These are phyloP conservation scores for Iris pallida DNA, from an alignment of 116 monocot species.

Conservation along the genomic window DNA sequence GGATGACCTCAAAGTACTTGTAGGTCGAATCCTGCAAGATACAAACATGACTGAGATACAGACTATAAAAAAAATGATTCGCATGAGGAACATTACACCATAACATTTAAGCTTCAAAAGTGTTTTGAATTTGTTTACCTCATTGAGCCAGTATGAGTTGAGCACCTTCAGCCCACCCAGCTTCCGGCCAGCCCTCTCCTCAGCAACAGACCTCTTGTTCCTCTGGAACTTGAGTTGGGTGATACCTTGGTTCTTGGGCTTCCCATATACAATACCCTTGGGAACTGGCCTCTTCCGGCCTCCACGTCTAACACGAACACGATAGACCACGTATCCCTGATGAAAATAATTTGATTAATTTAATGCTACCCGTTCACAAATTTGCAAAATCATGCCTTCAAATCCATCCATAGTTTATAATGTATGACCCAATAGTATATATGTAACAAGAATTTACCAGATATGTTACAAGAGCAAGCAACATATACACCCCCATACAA, in stretches of 20 bases:
- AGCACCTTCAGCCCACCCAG: constrained; percentile 58
- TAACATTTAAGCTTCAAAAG: too few species aligned
- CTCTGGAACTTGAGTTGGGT: constrained; percentile 71
- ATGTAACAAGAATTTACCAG: too few species aligned
- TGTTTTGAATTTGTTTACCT: constrained; percentile 19
- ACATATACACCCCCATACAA: too few species aligned
- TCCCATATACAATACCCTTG: constrained; percentile 74
- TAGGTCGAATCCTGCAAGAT: constrained; percentile 53
- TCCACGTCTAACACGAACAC: constrained; percentile 52
- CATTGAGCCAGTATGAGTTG: constrained; percentile 69
- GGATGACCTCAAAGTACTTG: constrained; percentile 62
- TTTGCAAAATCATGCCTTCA: too few species aligned
- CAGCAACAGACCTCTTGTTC: constrained; percentile 67
- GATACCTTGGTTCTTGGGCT: constrained; percentile 66
- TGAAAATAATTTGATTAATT: not conserved
- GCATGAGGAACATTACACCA: too few species aligned
- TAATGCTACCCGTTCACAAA: too few species aligned
- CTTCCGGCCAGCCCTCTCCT: constrained; percentile 67
- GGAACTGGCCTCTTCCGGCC: constrained; percentile 65
- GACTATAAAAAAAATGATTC: too few species aligned
- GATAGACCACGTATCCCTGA: constrained; percentile 59
- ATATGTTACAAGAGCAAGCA: too few species aligned
- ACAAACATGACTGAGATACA: not conserved
- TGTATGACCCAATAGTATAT: too few species aligned
- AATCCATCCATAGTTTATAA: too few species aligned